These are phyloP conservation scores for Trametes meyenii DNA, from an alignment of 768 basidiomycete genomes.

Conservation along the genomic window DNA sequence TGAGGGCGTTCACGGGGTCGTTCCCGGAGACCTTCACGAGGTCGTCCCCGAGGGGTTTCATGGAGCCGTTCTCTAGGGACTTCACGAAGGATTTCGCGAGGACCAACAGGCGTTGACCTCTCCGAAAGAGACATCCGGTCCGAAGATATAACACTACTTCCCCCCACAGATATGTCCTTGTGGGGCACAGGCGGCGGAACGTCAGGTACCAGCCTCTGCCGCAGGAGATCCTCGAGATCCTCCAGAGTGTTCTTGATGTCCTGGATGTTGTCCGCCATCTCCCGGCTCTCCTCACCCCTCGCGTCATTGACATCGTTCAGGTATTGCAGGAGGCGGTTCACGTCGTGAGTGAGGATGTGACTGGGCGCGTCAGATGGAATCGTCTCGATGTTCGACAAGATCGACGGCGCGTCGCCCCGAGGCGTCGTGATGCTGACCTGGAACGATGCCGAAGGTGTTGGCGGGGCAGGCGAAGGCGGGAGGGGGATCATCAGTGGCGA, in stretches of 20 bases:
- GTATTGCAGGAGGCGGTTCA: conserved; percentile 51
- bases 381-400: conserved; percentile 49
- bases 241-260: conserved; percentile 71
- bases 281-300: conserved; percentile 64
- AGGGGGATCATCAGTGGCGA: conserved; percentile 37
- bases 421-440: conserved; percentile 57
- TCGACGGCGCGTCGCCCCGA: conserved; percentile 49
- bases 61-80: conserved; percentile 6
- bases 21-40: conserved; percentile 26
- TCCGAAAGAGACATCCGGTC: conserved; percentile 6
- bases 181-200: conserved; percentile 34
- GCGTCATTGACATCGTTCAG: conserved; percentile 67
- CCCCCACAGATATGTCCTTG: conserved; percentile 49
- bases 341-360: conserved; percentile 55
- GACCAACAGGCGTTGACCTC: conserved; percentile 19
- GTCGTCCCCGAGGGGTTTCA: conserved; percentile 2
- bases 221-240: conserved; percentile 37
- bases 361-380: conserved; percentile 43
- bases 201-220: conserved; percentile 22
- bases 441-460: conserved; percentile 42
- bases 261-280: conserved; percentile 66
- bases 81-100: conserved; percentile 18
- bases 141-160: conserved; percentile 42
- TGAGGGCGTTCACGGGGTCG: no score
- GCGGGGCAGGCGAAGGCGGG: conserved; percentile 37